Percentiles rank a stretch among this genome's conserved stretches.
Conservation (phyloP, 108 stramenopile species). For the Mayamaea pseudoterrestris region DNA sequence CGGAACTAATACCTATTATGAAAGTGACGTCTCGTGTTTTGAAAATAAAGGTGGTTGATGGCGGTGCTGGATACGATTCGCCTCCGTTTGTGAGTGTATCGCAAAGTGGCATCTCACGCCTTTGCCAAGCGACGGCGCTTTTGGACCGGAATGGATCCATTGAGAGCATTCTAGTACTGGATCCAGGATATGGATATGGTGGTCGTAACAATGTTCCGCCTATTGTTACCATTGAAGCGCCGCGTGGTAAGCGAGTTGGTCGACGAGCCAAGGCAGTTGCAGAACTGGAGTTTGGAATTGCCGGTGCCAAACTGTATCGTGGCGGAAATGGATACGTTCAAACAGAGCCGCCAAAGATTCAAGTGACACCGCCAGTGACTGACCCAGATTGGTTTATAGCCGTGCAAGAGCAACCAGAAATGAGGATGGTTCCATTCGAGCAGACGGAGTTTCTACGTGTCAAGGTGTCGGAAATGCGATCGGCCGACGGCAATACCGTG, state of each 20-base stretch:
- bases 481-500: constrained; percentile 9
- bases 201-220: constrained; percentile 27
- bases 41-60: constrained; percentile 60
- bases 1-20: constrained; percentile 38
- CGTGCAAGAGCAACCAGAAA: constrained; percentile 7
- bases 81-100: constrained; percentile 40
- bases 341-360: constrained; percentile 44
- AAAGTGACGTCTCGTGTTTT: constrained; percentile 54
- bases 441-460: constrained; percentile 7
- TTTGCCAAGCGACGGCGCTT: constrained; percentile 56
- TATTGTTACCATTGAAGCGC: constrained; percentile 44
- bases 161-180: constrained; percentile 47
- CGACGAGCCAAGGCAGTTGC: constrained; percentile 47
- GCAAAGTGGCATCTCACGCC: constrained; percentile 6
- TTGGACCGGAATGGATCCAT: constrained; percentile 54
- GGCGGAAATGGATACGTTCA: constrained; percentile 61
- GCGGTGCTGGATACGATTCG: constrained; percentile 48
- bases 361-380: constrained; percentile 27
- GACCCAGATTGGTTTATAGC: constrained; percentile 78
- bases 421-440: constrained; percentile 4
- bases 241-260: constrained; percentile 10
- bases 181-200: constrained; percentile 77
- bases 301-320: constrained; percentile 22
- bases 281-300: constrained; percentile 60
- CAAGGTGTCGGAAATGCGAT: constrained; percentile 18